Percentiles rank a stretch among this genome's conserved stretches.
Conservation (phyloP, 164 flowering plant genomes). For the Vitis rupestris region DNA sequence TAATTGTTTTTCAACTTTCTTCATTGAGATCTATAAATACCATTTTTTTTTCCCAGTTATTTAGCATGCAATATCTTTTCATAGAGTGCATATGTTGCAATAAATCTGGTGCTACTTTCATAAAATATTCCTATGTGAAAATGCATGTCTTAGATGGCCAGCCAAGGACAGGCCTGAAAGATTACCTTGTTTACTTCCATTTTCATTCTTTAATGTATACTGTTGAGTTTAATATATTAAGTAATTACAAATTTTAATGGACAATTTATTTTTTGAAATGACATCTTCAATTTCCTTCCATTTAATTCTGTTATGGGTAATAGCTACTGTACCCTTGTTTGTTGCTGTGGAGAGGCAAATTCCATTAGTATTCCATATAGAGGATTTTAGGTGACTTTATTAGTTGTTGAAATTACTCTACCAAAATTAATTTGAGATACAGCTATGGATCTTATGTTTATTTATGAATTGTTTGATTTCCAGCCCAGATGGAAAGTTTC, state of each 20-base stretch:
- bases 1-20: background rate
- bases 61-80: background rate
- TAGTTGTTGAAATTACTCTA: background rate
- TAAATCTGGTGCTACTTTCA: background rate
- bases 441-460: background rate
- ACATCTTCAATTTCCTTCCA: too few relatives aligned
- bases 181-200: background rate
- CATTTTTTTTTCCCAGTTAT: too few relatives aligned
- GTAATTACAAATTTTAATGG: too few relatives aligned
- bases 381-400: background rate
- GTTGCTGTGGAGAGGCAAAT: too few relatives aligned
- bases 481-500: conserved; percentile 91
- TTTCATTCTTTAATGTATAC: background rate
- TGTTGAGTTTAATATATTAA: too few relatives aligned
- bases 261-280: too few relatives aligned
- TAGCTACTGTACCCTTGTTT: too few relatives aligned
- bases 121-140: background rate
- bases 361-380: too few relatives aligned
- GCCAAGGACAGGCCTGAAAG: background rate
- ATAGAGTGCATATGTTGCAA: background rate
- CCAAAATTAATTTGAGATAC: background rate
- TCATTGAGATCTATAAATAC: background rate
- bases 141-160: background rate
- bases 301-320: too few relatives aligned
- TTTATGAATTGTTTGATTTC: conserved; percentile 5